Conservation (phyloP, 345 rosid genomes). For the Excoecaria cochinchinensis region DNA sequence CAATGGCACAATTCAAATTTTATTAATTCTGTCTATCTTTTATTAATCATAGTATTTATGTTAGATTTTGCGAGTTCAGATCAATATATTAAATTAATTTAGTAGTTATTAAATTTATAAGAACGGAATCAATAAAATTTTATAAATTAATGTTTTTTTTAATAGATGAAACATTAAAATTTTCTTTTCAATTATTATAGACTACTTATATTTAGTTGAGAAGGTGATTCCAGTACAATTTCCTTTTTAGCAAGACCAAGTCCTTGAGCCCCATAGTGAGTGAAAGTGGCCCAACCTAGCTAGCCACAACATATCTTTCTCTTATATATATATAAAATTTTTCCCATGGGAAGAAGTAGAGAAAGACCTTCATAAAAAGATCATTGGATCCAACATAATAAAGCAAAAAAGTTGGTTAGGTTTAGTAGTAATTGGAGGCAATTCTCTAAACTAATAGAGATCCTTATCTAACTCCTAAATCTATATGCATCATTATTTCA, state of each 20-base stretch:
- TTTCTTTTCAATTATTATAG: neutral
- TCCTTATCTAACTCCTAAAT: slow-evolving; percentile 38
- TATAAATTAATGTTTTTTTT: too few species aligned
- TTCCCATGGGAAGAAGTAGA: neutral
- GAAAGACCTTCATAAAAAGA: slow-evolving; percentile 22
- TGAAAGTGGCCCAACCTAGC: slow-evolving; percentile 34
- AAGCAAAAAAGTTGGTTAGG: slow-evolving; percentile 38
- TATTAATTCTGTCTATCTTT: too few species aligned
- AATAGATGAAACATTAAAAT: too few species aligned
- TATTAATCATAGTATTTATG: too few species aligned
- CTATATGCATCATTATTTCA: slow-evolving; percentile 38
- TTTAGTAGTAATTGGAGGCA: slow-evolving; percentile 16
- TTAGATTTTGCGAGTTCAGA: too few species aligned
- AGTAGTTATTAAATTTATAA: too few species aligned
- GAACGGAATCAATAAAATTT: too few species aligned
- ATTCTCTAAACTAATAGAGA: slow-evolving; percentile 18
- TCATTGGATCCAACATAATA: slow-evolving; percentile 48
- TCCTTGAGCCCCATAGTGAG: slow-evolving; percentile 26
- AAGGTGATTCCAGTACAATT: slow-evolving; percentile 32
- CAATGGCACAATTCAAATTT: too few species aligned
- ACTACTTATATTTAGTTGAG: slow-evolving; percentile 26
- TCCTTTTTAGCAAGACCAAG: slow-evolving; percentile 33
- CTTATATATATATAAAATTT: too few species aligned
- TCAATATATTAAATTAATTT: too few species aligned
- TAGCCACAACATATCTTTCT: too few species aligned